phyloP scores from a whole-genome alignment of 1,284 basidiomycete species.

The Tylopilus orsonianus region DNA sequence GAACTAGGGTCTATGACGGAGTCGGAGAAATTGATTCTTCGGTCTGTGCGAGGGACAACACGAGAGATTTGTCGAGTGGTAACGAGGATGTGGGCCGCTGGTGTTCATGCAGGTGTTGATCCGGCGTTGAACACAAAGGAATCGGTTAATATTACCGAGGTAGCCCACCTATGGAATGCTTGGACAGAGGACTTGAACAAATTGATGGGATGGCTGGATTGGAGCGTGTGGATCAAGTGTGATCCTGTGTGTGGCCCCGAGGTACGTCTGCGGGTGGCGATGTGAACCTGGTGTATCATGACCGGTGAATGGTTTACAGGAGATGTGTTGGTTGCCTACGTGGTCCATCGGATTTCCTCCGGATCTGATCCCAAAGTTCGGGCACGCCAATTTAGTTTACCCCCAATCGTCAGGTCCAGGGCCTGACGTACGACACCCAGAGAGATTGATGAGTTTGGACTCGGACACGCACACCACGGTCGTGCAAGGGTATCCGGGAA shows the following conservation, averaged over 20 bases:
- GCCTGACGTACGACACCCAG: background rate
- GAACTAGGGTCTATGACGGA: conserved; percentile 28
- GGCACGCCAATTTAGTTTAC: no score
- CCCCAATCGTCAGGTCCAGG: background rate
- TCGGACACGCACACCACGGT: background rate
- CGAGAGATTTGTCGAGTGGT: conserved; percentile 49
- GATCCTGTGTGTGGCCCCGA: conserved; percentile 34
- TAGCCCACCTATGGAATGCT: conserved; percentile 10
- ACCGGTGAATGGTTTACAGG: conserved; percentile 29
- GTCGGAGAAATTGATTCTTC: conserved; percentile 38
- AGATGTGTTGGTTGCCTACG: conserved; percentile 47
- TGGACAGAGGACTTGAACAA: conserved; percentile 31
- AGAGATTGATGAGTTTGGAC: background rate
- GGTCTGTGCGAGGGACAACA: conserved; percentile 35
- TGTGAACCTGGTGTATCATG: background rate
- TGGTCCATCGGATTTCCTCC: conserved; percentile 38
- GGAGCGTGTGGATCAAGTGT: conserved; percentile 42
- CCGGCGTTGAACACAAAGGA: conserved; percentile 1
- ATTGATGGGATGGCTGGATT: conserved; percentile 43
- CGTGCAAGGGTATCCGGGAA: background rate
- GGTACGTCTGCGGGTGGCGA: conserved; percentile 21
- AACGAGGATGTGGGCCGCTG: conserved; percentile 44
- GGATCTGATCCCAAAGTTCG: background rate
- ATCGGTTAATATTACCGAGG: background rate
- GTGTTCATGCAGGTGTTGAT: conserved; percentile 37